Base-by-base conservation (phyloP, 106 monocot genomes). In the Gastrodia elata region DNA sequence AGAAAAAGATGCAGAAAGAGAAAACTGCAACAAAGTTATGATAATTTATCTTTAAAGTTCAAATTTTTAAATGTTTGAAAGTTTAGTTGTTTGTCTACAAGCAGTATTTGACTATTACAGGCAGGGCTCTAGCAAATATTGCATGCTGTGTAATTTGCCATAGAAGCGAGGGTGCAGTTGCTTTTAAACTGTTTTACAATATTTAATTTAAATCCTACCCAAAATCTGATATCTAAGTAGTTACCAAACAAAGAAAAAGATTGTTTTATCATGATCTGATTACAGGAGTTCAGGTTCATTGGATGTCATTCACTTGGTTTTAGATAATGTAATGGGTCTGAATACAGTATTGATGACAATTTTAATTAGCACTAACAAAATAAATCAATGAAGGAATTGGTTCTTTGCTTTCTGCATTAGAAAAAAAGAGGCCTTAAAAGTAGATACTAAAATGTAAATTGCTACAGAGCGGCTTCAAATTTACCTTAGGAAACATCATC, bases 401-500 rank as follows among this genome's bases (percentile, higher is more conserved):
- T 61, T 26, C 16, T 14, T 61, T 11, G 13, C 26, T 65, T 33
- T 0, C 28, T 20, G 24, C 55, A 55, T 20, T 20, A 6, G 5
- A 20, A 20, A 55, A 55, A 55, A 55, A 22, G 5, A 58, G 22
- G n/a, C 13, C 13, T 57, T 1, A 24, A 33, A 32, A 2, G 30
- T 2, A 64, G 4, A 33, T 3, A 33, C 8, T 32, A 33, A 32
- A 64, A 6, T 10, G 10, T 1, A n/a, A 10, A 33, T 27, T 33
- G 11, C 56, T 24, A 24, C 57, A 46, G 6, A 52, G 3, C 6
- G 20, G 22, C 44, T 44, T 22, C 22, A 2, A 69, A 26, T 26
- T 69, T 81, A 89, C 89, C 91, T 88, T 91, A 2, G 91, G 91
- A 73, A 91, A 91, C 81, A 91, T 80, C 79, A 85, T 83, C 11